These are phyloP conservation scores for Anisodus tanguticus DNA, from an alignment of 257 asterid genomes.

Conservation along the genomic window DNA sequence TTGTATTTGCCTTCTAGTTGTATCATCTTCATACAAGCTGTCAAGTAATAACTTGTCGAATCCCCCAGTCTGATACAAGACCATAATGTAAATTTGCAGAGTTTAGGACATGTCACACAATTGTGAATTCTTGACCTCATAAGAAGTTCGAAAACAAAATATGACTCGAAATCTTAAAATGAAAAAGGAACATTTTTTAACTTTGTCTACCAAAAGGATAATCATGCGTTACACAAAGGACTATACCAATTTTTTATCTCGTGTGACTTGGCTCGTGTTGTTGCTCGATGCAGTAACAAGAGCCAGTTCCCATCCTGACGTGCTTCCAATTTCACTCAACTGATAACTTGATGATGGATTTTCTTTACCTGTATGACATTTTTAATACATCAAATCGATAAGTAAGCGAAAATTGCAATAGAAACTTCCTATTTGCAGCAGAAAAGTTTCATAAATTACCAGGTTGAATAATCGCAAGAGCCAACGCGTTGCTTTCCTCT, in stretches of 20 bases:
- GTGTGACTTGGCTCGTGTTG: conserved; percentile 44
- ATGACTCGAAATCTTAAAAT: background rate
- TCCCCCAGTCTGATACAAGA: conserved; percentile 68
- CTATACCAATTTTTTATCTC: conserved; percentile 56
- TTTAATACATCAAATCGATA: background rate
- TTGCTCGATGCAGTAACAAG: conserved; percentile 75
- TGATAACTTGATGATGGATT: conserved; percentile 33
- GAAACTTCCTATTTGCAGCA: background rate
- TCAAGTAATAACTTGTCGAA: conserved; percentile 75
- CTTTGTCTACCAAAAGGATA: background rate
- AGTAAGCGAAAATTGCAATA: background rate
- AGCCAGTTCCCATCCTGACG: conserved; percentile 87
- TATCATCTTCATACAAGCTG: conserved; percentile 83
- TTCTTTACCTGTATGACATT: conserved; percentile 47
- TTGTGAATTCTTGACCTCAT: background rate
- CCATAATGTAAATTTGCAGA: background rate
- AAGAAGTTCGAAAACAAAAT: background rate
- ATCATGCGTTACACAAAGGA: background rate
- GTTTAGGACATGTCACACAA: background rate
- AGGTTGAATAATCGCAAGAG: conserved; percentile 79
- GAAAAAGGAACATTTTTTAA: background rate
- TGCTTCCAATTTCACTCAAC: conserved; percentile 47
- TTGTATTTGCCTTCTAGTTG: conserved; percentile 63
- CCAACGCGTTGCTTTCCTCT: conserved; percentile 75
- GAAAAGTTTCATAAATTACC: conserved; percentile 41